Evolutionary conservation across 805 yeast species (phyloP), one percentile per base, ranked within the genome.

Genomic region (Wickerhamiella dianesei): DNA sequence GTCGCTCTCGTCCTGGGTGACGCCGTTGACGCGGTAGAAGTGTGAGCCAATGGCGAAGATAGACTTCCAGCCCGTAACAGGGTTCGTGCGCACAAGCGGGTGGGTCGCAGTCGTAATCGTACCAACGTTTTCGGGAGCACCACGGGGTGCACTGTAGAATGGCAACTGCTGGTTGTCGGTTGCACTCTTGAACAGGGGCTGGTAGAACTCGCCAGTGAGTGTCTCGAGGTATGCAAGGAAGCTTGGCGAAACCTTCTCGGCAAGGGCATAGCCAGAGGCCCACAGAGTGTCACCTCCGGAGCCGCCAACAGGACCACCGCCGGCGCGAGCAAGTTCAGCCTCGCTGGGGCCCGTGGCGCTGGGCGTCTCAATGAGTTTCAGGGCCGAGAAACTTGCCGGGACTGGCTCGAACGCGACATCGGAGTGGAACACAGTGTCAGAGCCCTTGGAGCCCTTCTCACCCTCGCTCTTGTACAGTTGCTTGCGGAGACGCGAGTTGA

Each of bases 1-100:
- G 37, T 69, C 70, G 6, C 73, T 66, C 60, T 77, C 81, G 44
- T 63, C 73, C 20, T 70, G 69, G 46, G 71, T 69, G 45, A 76
- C 64, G 0, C 79, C 81, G 6, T 70, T 69, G 48, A 76, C 76
- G 49, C 74, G 65, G 40, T 57, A 64, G 13, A 79, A 75, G 69
- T 69, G 68, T 18, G 67, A 63, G 43, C 76, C 67, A 61, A 76
- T 75, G 40, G 76, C 74, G 50, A 65, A 77, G 52, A 77, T 62
- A 1, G 77, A 64, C 60, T 77, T 78, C 74, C 76, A 69, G 40
- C 80, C 80, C 22, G 82, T 77, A 13, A 72, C 79, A 8, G 83
- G 82, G 54, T 79, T 79, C 37, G 80, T 75, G 63, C 82, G 71
- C 35, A 78, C 71, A 21, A 78, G 52, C 2, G 81, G 82, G 60